Conservation (phyloP, 2,329 filamentous ascomycete species). For the Chrysoporthe deuterocubensis region DNA sequence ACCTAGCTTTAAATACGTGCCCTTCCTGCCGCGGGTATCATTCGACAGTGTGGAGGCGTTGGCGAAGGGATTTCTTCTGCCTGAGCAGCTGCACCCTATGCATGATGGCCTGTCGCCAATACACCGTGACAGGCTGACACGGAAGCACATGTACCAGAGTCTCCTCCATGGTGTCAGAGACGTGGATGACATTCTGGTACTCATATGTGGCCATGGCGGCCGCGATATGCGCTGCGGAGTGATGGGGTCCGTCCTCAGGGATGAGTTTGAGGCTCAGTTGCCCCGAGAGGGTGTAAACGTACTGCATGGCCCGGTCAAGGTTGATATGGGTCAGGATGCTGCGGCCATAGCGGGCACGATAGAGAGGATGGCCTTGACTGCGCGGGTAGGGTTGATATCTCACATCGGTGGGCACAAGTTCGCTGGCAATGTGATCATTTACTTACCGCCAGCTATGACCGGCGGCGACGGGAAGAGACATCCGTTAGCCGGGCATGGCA, state of each 20-base stretch:
- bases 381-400: conserved; percentile 71
- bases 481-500: conserved; percentile 69
- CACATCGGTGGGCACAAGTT: conserved; percentile 87
- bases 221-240: conserved; percentile 83
- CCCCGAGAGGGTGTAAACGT: conserved; percentile 53
- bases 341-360: conserved; percentile 32
- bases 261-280: conserved; percentile 70
- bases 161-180: conserved; percentile 62
- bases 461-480: conserved; percentile 50
- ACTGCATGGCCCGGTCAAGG: conserved; percentile 48
- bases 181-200: conserved; percentile 70
- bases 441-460: conserved; percentile 64
- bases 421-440: conserved; percentile 83
- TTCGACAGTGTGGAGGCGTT: conserved; percentile 60
- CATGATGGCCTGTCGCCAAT: conserved; percentile 64
- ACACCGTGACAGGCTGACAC: conserved; percentile 56
- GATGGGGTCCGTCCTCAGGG: conserved; percentile 72
- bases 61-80: conserved; percentile 69
- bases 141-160: conserved; percentile 56
- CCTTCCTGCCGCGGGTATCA: conserved; percentile 67
- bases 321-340: conserved; percentile 38
- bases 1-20: conserved; percentile 81
- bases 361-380: conserved; percentile 40
- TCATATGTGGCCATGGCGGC: conserved; percentile 87
- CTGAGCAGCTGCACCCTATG: conserved; percentile 62